Base-by-base conservation (phyloP, 2,329 filamentous ascomycete species). In the Scedosporium apiospermum region DNA sequence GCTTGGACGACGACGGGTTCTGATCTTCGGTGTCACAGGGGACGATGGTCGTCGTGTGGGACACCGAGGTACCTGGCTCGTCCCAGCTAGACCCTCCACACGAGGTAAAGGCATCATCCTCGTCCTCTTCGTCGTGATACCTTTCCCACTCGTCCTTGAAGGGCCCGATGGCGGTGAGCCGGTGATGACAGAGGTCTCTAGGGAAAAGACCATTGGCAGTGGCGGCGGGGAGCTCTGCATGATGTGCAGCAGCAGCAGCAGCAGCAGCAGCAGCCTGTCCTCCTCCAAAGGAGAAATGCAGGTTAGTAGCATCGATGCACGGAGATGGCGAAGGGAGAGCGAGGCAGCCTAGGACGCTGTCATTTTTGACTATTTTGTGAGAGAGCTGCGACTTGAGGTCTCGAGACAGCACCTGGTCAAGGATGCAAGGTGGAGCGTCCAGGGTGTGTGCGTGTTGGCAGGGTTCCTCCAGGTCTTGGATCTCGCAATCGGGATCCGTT, bases 1-100 rank as follows among this genome's bases (percentile, higher is more conserved):
- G 57, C 55, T 64, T 64, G 4, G 55, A 41, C 10, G 61, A 58
- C 27, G 58, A 38, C 7, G 49, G 34, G 18, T 59, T 60, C 21
- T 61, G 42, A 21, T 58, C 49, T 26, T 63, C 61, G 44, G 34
- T 46, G 44, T 65, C 64, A 34, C 18, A 23, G 58, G 60, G 34
- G 2, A 58, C 62, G 42, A 23, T 30, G 16, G 1, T 38, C 34
- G 34, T 14, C 34, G 34, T 41, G 21, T 55, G n/a, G 26, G 46
- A 41, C n/a, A 51, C 10, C 21, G 38, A 16, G n/a, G 12, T 41
- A 12, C 26, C 51, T 14, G 46, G 61, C 57, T 62, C 51, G n/a
- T 26, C 51, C 51, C 51, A 55, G 2, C 18, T 23, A 6, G 51
- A 55, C 18, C 51, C 51, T 23, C 51, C 51, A 16, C 18, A 55